Conservation (phyloP, 305 asterid species). For the Plantago coronopus region DNA sequence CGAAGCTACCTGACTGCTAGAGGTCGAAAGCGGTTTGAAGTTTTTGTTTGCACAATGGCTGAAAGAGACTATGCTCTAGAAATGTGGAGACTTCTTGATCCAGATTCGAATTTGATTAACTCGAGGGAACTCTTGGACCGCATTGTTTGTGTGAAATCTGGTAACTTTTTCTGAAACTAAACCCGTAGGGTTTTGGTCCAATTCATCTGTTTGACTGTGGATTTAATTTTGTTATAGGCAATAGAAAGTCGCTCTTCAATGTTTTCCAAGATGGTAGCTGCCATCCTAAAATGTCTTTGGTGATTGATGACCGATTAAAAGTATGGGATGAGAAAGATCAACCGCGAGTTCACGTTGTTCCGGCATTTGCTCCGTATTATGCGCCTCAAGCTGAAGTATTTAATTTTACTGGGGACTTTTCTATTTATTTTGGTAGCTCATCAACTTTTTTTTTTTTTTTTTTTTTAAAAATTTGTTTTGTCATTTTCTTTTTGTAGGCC, state of each 20-base stretch:
- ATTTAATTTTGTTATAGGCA: constrained; percentile 41
- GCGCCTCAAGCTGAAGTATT: constrained; percentile 96
- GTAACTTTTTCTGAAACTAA: constrained; percentile 38
- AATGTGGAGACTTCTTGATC: constrained; percentile 99
- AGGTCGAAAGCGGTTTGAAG: constrained; percentile 97
- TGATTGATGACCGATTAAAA: constrained; percentile 91
- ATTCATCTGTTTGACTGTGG: constrained; percentile 14
- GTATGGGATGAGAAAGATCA: constrained; percentile 99
- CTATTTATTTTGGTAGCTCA: constrained; percentile 16
- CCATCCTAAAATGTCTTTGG: constrained; percentile 97
- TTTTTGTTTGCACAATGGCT: constrained; percentile 99
- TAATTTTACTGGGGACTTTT: constrained; percentile 17
- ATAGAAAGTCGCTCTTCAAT: constrained; percentile 72
- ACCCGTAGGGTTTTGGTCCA: constrained; percentile 13
- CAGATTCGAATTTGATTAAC: constrained; percentile 80
- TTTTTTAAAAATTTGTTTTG: constrained; percentile 22
- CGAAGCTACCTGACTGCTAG: constrained; percentile 88
- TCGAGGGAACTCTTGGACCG: constrained; percentile 72
- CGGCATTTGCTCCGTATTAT: constrained; percentile 96
- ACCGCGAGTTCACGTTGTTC: constrained; percentile 94
- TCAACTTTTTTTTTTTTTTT: neutral
- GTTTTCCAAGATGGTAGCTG: constrained; percentile 88
- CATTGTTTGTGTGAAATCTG: constrained; percentile 90
- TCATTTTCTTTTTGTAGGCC: constrained; percentile 42
- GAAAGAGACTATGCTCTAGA: constrained; percentile 96